Conservation (phyloP, 31 red algal species). For the Asparagopsis taxiformis region DNA sequence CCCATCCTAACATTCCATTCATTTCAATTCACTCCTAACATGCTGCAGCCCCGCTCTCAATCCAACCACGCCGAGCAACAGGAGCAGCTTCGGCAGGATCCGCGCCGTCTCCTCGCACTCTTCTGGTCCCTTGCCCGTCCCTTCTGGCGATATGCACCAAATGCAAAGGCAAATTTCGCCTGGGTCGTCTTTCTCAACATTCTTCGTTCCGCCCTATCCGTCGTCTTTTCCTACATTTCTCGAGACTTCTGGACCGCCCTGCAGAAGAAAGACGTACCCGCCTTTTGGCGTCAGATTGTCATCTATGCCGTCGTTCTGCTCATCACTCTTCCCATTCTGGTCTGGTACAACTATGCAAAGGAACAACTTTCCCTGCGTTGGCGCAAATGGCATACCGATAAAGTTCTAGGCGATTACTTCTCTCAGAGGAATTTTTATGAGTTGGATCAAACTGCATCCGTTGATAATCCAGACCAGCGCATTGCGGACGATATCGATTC, state of each 20-base stretch:
- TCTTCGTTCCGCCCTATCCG: slow-evolving; percentile 77
- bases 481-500: slow-evolving; percentile 88
- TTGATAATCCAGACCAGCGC: slow-evolving; percentile 98
- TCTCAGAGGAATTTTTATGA: slow-evolving; percentile 76
- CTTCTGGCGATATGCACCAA: slow-evolving; percentile 71
- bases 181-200: slow-evolving; percentile 84
- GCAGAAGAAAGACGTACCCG: slow-evolving; percentile 71
- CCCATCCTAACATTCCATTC: too few species aligned
- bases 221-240: slow-evolving; percentile 88
- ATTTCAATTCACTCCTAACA: too few species aligned
- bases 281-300: slow-evolving; percentile 73
- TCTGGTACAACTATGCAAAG: slow-evolving; percentile 88
- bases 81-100: slow-evolving; percentile 59
- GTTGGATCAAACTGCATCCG: slow-evolving; percentile 69
- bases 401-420: slow-evolving; percentile 83
- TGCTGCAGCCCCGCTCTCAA: neutral
- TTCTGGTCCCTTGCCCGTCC: slow-evolving; percentile 81
- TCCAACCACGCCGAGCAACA: neutral
- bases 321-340: slow-evolving; percentile 69
- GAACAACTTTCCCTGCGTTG: slow-evolving; percentile 77
- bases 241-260: slow-evolving; percentile 97
- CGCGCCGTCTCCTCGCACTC: slow-evolving; percentile 68
- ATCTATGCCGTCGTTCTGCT: slow-evolving; percentile 75
- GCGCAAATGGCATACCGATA: slow-evolving; percentile 91
- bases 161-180: slow-evolving; percentile 56